Base-by-base conservation (phyloP, 208 protist genomes). In the Leishmania braziliensis region DNA sequence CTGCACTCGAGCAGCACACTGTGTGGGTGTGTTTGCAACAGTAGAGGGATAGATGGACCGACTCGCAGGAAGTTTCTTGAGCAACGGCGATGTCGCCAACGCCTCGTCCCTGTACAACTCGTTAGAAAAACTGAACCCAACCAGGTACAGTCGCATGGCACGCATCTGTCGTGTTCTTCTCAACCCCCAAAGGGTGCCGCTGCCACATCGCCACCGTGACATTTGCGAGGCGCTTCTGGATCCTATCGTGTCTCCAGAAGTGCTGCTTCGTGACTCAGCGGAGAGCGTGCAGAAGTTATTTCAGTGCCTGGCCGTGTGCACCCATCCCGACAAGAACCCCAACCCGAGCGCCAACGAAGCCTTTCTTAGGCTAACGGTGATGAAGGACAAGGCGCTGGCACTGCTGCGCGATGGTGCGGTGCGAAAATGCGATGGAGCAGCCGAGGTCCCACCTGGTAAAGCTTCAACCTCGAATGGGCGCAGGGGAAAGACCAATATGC, bases 251-350 rank as follows among this genome's bases (percentile, higher is more conserved):
- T 86, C 92, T 0, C 77, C 90, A 0, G 88, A 90, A 68, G 78
- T 71, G 70, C 91, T 87, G 60, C 85, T 90, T 76, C 83, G 76
- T 18, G 89, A 86, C 46, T 75, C 73, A 4, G 76, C 81, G 23
- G 86, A 90, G n/a, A 86, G 79, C 1, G 82, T 96, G 33, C 90
- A 92, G 51, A 94, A 95, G 80, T 68, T 79, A 39, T 97, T 92
- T 81, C 92, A 97, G 78, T 86, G 88, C 33, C 89, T 95, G 51
- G 91, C 91, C 33, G 85, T 97, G n/a, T 81, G 90, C 74, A 90
- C 93, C 12, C 95, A 97, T 69, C 95, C 95, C 0, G 95, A 97
- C 85, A 97, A 97, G 78, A 97, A 97, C 77, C 92, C 95, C 5
- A 85, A 90, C 77, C 82, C 86, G 3, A 80, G 70, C 48, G 95